These are phyloP conservation scores for Phytophthora foliorum DNA, from an alignment of 352 stramenopile genomes.

Conservation along the genomic window DNA sequence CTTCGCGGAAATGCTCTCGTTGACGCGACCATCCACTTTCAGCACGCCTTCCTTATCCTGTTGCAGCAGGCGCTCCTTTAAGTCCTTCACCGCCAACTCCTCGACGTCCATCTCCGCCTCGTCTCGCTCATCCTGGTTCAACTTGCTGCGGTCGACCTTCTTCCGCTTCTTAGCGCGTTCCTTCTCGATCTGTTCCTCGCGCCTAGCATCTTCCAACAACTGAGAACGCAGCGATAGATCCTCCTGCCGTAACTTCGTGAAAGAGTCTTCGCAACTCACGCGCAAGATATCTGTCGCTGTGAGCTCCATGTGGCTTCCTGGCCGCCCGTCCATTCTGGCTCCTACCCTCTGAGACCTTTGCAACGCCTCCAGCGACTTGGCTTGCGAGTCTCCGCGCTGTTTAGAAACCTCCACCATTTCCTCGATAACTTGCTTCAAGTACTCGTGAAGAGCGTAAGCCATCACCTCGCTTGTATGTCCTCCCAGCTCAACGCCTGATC, in stretches of 20 bases:
- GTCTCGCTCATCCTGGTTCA: slow-evolving; percentile 83
- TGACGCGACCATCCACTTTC: slow-evolving; percentile 82
- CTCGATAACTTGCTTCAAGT: slow-evolving; percentile 88
- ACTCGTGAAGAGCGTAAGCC: slow-evolving; percentile 85
- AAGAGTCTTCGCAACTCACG: slow-evolving; percentile 88
- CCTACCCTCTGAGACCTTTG: slow-evolving; percentile 49
- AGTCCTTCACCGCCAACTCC: slow-evolving; percentile 82
- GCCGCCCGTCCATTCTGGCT: slow-evolving; percentile 22
- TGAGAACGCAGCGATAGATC: slow-evolving; percentile 66
- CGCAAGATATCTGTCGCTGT: slow-evolving; percentile 85
- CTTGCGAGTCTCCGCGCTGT: slow-evolving; percentile 68
- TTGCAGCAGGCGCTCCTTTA: slow-evolving; percentile 83
- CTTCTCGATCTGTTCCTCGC: slow-evolving; percentile 78
- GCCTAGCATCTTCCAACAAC: slow-evolving; percentile 83
- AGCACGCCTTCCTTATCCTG: slow-evolving; percentile 81
- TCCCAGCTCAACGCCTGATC: slow-evolving; percentile 67
- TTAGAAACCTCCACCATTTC: slow-evolving; percentile 89
- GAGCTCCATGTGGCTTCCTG: slow-evolving; percentile 50
- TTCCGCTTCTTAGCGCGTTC: slow-evolving; percentile 89
- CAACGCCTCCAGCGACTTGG: slow-evolving; percentile 58
- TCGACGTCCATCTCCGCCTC: slow-evolving; percentile 90
- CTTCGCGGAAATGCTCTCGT: slow-evolving; percentile 78
- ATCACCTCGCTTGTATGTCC: slow-evolving; percentile 78
- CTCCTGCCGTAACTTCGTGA: slow-evolving; percentile 68
- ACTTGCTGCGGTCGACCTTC: slow-evolving; percentile 85